Evolutionary conservation across 2,329 filamentous ascomycete species (phyloP).

Genomic region (Colletotrichum eremochloae): DNA sequence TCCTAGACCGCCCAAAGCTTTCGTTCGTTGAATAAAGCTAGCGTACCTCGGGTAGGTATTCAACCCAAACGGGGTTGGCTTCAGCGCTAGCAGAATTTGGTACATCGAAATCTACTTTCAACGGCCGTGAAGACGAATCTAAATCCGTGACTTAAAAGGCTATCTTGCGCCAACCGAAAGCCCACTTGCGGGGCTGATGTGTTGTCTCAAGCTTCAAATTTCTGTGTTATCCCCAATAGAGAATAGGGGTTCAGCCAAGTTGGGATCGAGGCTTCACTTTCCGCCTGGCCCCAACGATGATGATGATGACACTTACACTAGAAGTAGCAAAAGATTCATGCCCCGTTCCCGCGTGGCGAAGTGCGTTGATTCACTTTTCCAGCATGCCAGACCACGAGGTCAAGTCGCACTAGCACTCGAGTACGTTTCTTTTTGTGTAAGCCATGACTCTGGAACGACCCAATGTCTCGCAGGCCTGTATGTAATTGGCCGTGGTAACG

Average conservation of each 20-base stretch:
- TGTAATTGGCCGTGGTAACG: slow-evolving; percentile 24
- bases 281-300: slow-evolving; percentile 3
- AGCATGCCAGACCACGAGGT: slow-evolving; percentile 41
- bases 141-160: background rate
- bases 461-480: slow-evolving; percentile 11
- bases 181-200: background rate
- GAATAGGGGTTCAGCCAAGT: slow-evolving; percentile 9
- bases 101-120: background rate
- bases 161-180: slow-evolving; percentile 4
- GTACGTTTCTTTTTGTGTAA: slow-evolving; percentile 27
- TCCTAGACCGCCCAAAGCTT: background rate
- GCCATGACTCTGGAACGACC: slow-evolving; percentile 28
- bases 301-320: slow-evolving; percentile 18
- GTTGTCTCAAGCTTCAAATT: background rate
- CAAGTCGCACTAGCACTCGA: slow-evolving; percentile 23
- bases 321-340: slow-evolving; percentile 2
- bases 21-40: too few species aligned
- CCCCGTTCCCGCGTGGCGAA: slow-evolving; percentile 37
- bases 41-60: background rate
- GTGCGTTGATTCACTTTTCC: slow-evolving; percentile 27
- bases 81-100: background rate
- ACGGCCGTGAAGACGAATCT: background rate
- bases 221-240: background rate
- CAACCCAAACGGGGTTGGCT: background rate
- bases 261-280: slow-evolving; percentile 7